Base-by-base conservation (phyloP, 2,329 filamentous ascomycete species). In the Pezicula neosporulosa region DNA sequence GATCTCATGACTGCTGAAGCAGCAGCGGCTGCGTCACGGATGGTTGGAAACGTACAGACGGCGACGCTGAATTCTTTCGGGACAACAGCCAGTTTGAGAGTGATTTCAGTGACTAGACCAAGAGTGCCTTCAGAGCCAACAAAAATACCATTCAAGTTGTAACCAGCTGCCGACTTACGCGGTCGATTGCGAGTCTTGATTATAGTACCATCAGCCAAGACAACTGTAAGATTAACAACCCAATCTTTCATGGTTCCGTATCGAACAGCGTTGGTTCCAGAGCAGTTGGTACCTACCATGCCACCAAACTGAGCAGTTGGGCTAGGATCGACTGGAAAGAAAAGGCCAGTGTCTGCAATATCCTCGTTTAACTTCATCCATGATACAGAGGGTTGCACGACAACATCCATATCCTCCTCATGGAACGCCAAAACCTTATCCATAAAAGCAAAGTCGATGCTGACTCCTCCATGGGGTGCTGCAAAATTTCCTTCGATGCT, bases 201-300 rank as follows among this genome's bases (percentile, higher is more conserved):
- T 15, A 92, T 71, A 0, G 80, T 86, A 2, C 89, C 89, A 61
- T 93, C 87, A 6, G 89, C 85, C 28, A 93, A 77, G 1, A 93
- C 89, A 1, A 92, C 86, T 0, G 89, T 93, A 54, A 93, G 67
- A 60, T 90, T 90, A 61, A 93, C 80, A 27, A 93, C 87, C 87
- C 88, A 92, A 61, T 93, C 89, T 65, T 89, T 90, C 89, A 93
- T 93, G 0, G 89, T 92, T 7, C 89, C 89, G 61, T 93, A 93
- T 56, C 83, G 79, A 43, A 90, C 86, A 3, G 87, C 87, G 62
- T 91, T 92, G 1, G 89, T 93, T 2, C 89, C 89, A 18, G 83
- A 86, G 65, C 82, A 85, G 62, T 87, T 89, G 6, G 88, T 91
- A 9, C 86, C 86, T 30, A 92, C 81, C 89, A 93, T 93, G 38